phyloP scores from a whole-genome alignment of 768 basidiomycete species.

The Tricholoma flavovirens region DNA sequence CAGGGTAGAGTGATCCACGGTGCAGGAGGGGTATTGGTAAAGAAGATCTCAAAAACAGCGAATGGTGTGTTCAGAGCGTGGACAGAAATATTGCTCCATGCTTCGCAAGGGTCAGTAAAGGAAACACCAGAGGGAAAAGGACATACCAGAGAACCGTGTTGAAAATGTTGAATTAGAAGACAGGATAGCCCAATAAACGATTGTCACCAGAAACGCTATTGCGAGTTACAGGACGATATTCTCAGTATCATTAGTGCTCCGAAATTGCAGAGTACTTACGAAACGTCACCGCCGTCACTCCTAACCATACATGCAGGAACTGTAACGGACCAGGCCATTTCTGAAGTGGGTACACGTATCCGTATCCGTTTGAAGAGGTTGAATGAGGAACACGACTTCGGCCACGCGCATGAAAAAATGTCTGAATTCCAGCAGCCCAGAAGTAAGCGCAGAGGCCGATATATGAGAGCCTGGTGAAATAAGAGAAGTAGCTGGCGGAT shows the following conservation, averaged over 20 bases:
- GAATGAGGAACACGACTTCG: neutral
- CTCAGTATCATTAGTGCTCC: neutral
- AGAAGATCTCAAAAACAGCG: slow-evolving; percentile 50
- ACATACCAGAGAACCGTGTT: slow-evolving; percentile 34
- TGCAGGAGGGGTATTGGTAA: slow-evolving; percentile 45
- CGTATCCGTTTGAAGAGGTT: neutral
- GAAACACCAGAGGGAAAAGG: neutral
- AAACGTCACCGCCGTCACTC: slow-evolving; percentile 45
- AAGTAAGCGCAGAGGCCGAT: slow-evolving; percentile 60
- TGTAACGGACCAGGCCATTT: slow-evolving; percentile 52
- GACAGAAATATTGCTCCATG: slow-evolving; percentile 53
- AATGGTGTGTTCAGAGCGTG: slow-evolving; percentile 57
- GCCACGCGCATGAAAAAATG: slow-evolving; percentile 32
- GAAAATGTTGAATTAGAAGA: slow-evolving; percentile 35
- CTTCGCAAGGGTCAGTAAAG: slow-evolving; percentile 22
- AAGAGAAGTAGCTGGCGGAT: slow-evolving; percentile 47
- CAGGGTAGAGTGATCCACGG: slow-evolving; percentile 48
- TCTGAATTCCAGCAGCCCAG: slow-evolving; percentile 53
- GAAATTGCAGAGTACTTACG: slow-evolving; percentile 37
- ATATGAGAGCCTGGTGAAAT: slow-evolving; percentile 60
- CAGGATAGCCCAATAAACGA: slow-evolving; percentile 58
- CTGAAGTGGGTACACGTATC: slow-evolving; percentile 45
- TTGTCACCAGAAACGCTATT: slow-evolving; percentile 57
- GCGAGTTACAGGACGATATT: neutral
- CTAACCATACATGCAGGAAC: slow-evolving; percentile 49